Evolutionary conservation across 116 monocot genomes (phyloP).

Genomic region (Phalaenopsis hybrid): DNA sequence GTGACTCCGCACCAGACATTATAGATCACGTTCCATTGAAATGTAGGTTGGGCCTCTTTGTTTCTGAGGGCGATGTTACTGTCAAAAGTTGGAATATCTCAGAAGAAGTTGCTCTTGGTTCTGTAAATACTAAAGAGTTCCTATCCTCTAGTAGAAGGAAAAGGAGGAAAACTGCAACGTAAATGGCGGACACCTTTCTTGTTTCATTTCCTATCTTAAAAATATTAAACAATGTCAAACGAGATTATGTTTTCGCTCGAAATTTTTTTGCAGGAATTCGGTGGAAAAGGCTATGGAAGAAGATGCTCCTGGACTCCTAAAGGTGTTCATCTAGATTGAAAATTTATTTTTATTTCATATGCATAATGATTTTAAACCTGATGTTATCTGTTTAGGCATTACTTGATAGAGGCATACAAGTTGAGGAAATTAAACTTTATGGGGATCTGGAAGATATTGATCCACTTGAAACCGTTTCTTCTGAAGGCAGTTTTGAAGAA

Average conservation of each 20-base stretch:
- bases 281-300: constrained; percentile 83
- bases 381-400: constrained; percentile 46
- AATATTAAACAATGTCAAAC: background rate
- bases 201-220: background rate
- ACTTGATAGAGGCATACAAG: constrained; percentile 65
- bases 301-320: constrained; percentile 95
- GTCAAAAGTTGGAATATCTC: background rate
- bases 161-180: constrained; percentile 84
- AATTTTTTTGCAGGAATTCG: constrained; percentile 55
- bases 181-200: constrained; percentile 8
- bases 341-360: constrained; percentile 4
- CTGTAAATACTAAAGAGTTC: constrained; percentile 16
- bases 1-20: constrained; percentile 22
- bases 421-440: constrained; percentile 88
- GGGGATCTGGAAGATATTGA: constrained; percentile 48
- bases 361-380: background rate
- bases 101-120: constrained; percentile 12
- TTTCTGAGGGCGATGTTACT: background rate
- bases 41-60: constrained; percentile 22
- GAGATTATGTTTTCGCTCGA: background rate
- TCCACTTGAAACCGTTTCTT: constrained; percentile 20
- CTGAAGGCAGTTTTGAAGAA: constrained; percentile 56
- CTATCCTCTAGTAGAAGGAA: constrained; percentile 39
- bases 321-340: constrained; percentile 32
- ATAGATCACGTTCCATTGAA: constrained; percentile 41